Evolutionary conservation across 108 stramenopile species (phyloP), one percentile per base, ranked within the genome.

Genomic region (Cylindrotheca closterium): DNA sequence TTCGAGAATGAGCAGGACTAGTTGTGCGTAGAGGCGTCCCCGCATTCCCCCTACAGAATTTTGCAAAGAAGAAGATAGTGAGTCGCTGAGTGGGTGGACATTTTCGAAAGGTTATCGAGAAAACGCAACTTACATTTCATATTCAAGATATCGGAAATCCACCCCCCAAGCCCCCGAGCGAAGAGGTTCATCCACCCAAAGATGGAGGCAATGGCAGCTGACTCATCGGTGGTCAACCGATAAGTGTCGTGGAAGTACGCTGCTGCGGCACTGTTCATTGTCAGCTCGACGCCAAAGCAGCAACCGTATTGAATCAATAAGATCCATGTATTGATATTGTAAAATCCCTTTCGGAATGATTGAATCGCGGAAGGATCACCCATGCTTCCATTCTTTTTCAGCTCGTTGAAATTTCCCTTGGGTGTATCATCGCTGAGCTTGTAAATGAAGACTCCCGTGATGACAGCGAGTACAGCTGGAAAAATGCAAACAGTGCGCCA

Each of bases 221-320:
- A 57, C 15, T 51, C 31, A 47, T 84, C 91, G 57, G 85, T 86
- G 47, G 74, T 58, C 12, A 78, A 78, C 30, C 75, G 83, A 54
- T 91, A 92, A 47, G 70, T 69, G 60, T 93, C 84, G 51, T 64
- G 59, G 47, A 94, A 96, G 65, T 94, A 96, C 1, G 83, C 58
- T 31, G 92, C 82, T 4, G 86, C 70, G 30, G 76, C 83, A 75
- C 89, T 90, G 67, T 84, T 85, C 60, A 90, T 81, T 21, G 89
- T 88, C 28, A 96, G 50, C 61, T 96, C 95, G 7, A 92, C 89
- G 2, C 95, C 95, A 62, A 96, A 93, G 48, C 91, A 94, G 54
- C 80, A 83, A 3, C 84, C 91, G 60, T 96, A 96, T 54, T 92
- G 91, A 47, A 91, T 47, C 25, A 76, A 58, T 37, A 96, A 69